These are phyloP conservation scores for Sclerotiophoma versabilis DNA, from an alignment of 2,329 filamentous ascomycete species.

Conservation along the genomic window DNA sequence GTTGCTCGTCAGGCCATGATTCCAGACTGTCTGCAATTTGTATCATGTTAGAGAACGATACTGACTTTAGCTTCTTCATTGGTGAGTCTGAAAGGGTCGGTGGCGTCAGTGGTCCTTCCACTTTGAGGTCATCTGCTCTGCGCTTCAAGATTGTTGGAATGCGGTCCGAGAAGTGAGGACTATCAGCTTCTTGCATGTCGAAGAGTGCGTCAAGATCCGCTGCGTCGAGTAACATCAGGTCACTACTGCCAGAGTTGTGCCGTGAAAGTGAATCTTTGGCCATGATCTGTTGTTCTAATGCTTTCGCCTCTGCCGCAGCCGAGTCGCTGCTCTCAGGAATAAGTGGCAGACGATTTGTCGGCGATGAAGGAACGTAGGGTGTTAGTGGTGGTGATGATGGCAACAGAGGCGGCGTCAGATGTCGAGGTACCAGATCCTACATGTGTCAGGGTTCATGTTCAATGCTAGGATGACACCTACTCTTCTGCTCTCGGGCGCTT, in stretches of 20 bases:
- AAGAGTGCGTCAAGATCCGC: constrained; percentile 18
- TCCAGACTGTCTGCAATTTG: constrained; percentile 44
- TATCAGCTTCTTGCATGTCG: constrained; percentile 21
- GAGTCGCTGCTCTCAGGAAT: constrained; percentile 48
- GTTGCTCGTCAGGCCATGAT: constrained; percentile 32
- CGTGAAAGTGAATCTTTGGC: constrained; percentile 43
- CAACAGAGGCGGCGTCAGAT: constrained; percentile 57
- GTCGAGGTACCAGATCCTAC: constrained; percentile 6
- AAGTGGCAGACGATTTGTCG: constrained; percentile 46
- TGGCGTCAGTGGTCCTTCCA: constrained; percentile 58
- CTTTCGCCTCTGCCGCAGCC: constrained; percentile 39
- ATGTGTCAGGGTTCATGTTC: background rate
- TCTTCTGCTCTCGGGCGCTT: constrained; percentile 24
- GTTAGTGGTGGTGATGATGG: constrained; percentile 52
- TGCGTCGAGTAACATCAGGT: constrained; percentile 42
- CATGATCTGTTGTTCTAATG: constrained; percentile 45
- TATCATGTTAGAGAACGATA: constrained; percentile 49
- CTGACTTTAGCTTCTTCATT: constrained; percentile 51
- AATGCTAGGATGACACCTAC: constrained; percentile 24
- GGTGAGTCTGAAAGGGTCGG: constrained; percentile 46
- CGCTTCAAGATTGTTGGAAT: constrained; percentile 40
- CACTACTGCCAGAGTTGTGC: constrained; percentile 41
- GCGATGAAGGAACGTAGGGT: constrained; percentile 52
- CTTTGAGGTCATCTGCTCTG: constrained; percentile 49
- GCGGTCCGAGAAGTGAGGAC: constrained; percentile 21